Conservation (phyloP, 495 filamentous ascomycete species). For the Penicillium bialowiezense region DNA sequence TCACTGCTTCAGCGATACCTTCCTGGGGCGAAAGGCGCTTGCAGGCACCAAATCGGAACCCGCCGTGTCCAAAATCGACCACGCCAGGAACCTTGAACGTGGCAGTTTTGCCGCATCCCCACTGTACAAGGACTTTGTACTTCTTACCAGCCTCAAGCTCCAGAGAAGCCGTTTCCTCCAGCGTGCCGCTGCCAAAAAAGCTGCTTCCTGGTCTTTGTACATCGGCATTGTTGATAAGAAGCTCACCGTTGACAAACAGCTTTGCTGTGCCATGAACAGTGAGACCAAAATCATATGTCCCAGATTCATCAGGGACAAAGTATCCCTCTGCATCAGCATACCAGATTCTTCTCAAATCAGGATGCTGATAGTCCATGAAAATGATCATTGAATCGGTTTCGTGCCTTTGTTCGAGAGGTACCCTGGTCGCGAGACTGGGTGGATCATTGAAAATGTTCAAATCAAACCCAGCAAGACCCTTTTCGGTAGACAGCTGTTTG, state of each 20-base stretch:
- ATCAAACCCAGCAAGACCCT: constrained; percentile 13
- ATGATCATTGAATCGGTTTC: constrained; percentile 52
- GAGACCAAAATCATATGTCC: constrained; percentile 67
- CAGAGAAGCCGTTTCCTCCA: constrained; percentile 54
- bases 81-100: constrained; percentile 32
- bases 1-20: constrained; percentile 57
- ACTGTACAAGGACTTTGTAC: constrained; percentile 58
- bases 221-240: constrained; percentile 62
- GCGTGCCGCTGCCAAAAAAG: constrained; percentile 56
- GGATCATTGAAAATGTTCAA: neutral
- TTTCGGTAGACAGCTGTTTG: constrained; percentile 49
- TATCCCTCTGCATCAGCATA: constrained; percentile 21
- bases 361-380: constrained; percentile 56
- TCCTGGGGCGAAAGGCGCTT: constrained; percentile 58
- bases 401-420: neutral
- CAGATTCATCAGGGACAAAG: constrained; percentile 52
- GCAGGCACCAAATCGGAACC: constrained; percentile 62
- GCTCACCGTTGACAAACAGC: constrained; percentile 62
- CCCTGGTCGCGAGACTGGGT: neutral
- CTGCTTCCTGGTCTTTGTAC: constrained; percentile 53
- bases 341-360: constrained; percentile 33
- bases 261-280: constrained; percentile 68
- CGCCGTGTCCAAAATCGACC: constrained; percentile 33
- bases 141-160: constrained; percentile 49
- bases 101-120: constrained; percentile 56